A percentile compares a stretch with the other conserved stretches of the same genome.
phyloP scores from a whole-genome alignment of 2,329 filamentous ascomycete species.

The Aspergillus tanneri region DNA sequence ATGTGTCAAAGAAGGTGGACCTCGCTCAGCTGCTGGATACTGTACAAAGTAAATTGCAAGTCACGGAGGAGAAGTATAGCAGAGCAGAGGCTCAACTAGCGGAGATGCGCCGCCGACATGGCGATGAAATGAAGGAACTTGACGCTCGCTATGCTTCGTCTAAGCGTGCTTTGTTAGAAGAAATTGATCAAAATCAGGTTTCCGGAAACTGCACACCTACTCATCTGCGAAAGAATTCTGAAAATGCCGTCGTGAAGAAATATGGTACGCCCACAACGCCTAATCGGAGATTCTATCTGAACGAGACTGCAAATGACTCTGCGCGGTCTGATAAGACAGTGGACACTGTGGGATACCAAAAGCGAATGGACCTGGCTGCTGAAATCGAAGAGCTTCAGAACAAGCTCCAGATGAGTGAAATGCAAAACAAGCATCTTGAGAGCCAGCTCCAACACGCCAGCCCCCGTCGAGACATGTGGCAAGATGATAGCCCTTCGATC shows the following conservation, averaged over 20 bases:
- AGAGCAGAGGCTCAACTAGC: slow-evolving; percentile 81
- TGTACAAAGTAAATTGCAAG: slow-evolving; percentile 80
- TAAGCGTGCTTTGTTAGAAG: slow-evolving; percentile 75
- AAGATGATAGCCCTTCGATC: slow-evolving; percentile 75
- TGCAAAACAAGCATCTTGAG: slow-evolving; percentile 92
- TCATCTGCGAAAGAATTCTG: slow-evolving; percentile 62
- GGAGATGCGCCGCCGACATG: slow-evolving; percentile 71
- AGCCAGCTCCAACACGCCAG: slow-evolving; percentile 74
- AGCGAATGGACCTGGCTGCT: slow-evolving; percentile 83
- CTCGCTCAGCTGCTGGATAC: slow-evolving; percentile 83
- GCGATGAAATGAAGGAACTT: slow-evolving; percentile 67
- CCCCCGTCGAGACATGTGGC: slow-evolving; percentile 59
- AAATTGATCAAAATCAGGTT: slow-evolving; percentile 81
- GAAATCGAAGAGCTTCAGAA: slow-evolving; percentile 92
- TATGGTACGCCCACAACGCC: slow-evolving; percentile 78
- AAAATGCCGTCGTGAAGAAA: slow-evolving; percentile 54
- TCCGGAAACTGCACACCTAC: slow-evolving; percentile 70
- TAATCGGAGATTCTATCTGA: slow-evolving; percentile 66
- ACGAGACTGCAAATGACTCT: slow-evolving; percentile 68
- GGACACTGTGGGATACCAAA: slow-evolving; percentile 80
- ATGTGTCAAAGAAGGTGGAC: slow-evolving; percentile 67
- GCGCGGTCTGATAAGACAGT: slow-evolving; percentile 79
- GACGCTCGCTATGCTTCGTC: slow-evolving; percentile 62
- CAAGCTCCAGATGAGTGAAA: slow-evolving; percentile 87
- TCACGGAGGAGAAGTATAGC: slow-evolving; percentile 75